These are phyloP conservation scores for Collybia sp. DNA, from an alignment of 768 basidiomycete genomes.

Conservation along the genomic window DNA sequence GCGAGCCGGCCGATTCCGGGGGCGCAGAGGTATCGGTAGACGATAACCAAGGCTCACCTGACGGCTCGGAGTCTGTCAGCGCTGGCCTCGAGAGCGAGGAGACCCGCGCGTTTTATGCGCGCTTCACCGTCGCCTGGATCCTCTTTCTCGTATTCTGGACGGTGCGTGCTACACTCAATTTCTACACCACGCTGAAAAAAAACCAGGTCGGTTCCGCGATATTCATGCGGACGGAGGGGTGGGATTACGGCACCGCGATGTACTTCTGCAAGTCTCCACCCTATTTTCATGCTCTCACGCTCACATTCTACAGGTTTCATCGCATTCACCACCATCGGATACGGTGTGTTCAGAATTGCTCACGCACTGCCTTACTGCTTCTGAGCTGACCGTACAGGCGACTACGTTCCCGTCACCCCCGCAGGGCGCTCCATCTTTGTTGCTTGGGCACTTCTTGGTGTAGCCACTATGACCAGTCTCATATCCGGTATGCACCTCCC, in stretches of 20 bases:
- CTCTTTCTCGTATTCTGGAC: slow-evolving; percentile 80
- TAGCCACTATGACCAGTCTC: slow-evolving; percentile 71
- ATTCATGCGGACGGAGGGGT: slow-evolving; percentile 65
- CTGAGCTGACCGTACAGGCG: slow-evolving; percentile 31
- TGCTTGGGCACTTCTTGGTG: slow-evolving; percentile 74
- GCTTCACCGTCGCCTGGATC: slow-evolving; percentile 50
- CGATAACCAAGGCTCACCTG: no score
- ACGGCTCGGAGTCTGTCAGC: slow-evolving; percentile 23
- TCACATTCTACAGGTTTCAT: slow-evolving; percentile 49
- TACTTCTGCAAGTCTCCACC: slow-evolving; percentile 60
- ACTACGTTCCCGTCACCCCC: slow-evolving; percentile 54
- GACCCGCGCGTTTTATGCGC: slow-evolving; percentile 48
- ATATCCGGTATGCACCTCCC: slow-evolving; percentile 51
- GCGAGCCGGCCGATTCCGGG: no score
- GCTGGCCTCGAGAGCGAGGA: slow-evolving; percentile 35
- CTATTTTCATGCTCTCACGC: not conserved
- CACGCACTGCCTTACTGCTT: not conserved
- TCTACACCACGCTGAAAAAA: not conserved
- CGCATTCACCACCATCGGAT: slow-evolving; percentile 72
- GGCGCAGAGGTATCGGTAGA: no score
- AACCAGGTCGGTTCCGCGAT: slow-evolving; percentile 63
- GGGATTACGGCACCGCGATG: slow-evolving; percentile 57
- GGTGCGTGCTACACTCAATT: slow-evolving; percentile 27
- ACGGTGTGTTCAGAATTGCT: slow-evolving; percentile 27
- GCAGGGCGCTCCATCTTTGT: slow-evolving; percentile 75